phyloP scores from a whole-genome alignment of 2,329 filamentous ascomycete genomes.

The Talaromyces albobiverticillius region DNA sequence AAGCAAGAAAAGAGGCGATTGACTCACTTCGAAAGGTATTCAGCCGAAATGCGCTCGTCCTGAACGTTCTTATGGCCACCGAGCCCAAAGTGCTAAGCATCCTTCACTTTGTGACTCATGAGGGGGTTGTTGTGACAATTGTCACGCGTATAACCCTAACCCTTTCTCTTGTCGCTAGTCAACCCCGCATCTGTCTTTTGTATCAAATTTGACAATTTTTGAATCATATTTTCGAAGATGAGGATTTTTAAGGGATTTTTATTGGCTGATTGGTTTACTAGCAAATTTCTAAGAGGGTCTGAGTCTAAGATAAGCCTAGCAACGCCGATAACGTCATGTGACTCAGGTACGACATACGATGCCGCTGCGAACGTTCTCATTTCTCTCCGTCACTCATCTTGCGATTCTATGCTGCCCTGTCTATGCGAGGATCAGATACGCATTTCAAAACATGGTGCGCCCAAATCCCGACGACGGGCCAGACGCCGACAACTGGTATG shows the following conservation, averaged over 20 bases:
- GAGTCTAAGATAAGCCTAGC: too few species aligned
- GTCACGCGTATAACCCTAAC: too few species aligned
- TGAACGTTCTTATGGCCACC: neutral
- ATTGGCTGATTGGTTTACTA: neutral
- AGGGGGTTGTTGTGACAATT: neutral
- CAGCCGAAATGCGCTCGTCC: neutral
- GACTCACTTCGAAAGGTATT: neutral
- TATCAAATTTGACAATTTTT: neutral
- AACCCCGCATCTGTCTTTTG: neutral
- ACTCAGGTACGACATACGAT: too few species aligned
- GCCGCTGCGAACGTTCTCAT: too few species aligned
- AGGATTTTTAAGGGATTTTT: neutral
- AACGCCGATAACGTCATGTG: too few species aligned
- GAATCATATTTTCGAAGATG: too few species aligned
- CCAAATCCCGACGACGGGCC: neutral
- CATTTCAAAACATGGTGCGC: conserved; percentile 6
- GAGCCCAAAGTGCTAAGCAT: neutral
- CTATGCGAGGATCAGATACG: too few species aligned
- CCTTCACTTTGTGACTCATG: neutral
- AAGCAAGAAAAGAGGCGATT: neutral
- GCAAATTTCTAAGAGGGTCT: too few species aligned
- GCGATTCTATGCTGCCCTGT: too few species aligned
- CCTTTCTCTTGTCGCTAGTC: neutral
- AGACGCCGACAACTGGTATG: conserved; percentile 27
- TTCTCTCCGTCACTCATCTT: too few species aligned